Evolutionary conservation across 2,329 filamentous ascomycete species (phyloP).

Genomic region (Aspergillus pseudotamarii): DNA sequence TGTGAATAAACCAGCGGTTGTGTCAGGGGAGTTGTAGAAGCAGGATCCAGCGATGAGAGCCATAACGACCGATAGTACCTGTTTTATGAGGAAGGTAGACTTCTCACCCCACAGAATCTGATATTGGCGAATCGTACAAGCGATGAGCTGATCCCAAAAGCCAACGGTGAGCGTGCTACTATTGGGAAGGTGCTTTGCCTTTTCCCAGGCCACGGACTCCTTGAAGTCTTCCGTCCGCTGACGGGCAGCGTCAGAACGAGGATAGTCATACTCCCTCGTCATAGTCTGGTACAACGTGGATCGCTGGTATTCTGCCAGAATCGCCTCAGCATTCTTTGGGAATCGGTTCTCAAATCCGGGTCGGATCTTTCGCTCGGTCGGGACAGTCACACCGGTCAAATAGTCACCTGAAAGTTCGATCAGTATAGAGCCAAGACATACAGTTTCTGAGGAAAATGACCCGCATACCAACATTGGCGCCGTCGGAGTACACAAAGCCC

Average conservation of each 20-base stretch:
- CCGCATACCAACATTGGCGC: constrained; percentile 58
- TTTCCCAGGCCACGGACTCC: constrained; percentile 56
- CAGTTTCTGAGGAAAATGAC: constrained; percentile 27
- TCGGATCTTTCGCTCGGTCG: constrained; percentile 50
- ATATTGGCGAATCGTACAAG: constrained; percentile 63
- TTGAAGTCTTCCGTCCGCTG: constrained; percentile 58
- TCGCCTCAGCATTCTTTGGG: constrained; percentile 45
- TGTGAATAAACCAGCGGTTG: constrained; percentile 63
- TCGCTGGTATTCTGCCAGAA: constrained; percentile 56
- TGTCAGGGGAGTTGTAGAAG: constrained; percentile 65
- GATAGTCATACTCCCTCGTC: constrained; percentile 47
- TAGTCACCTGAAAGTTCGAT: constrained; percentile 56
- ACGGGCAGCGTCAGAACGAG: constrained; percentile 53
- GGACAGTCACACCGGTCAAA: constrained; percentile 66
- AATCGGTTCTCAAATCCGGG: constrained; percentile 48
- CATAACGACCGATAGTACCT: constrained; percentile 59
- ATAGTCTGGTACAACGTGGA: constrained; percentile 61
- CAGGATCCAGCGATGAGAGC: constrained; percentile 67
- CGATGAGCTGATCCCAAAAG: constrained; percentile 58
- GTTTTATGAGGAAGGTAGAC: constrained; percentile 64
- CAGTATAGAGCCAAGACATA: not conserved
- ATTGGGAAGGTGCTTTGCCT: constrained; percentile 56
- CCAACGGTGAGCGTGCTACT: constrained; percentile 60
- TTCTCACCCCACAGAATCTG: constrained; percentile 69
- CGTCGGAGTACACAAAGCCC: constrained; percentile 63